Percentiles rank a stretch among this genome's conserved stretches.
phyloP scores from a whole-genome alignment of 148 eudicot species.

The Chenopodium formosanum region DNA sequence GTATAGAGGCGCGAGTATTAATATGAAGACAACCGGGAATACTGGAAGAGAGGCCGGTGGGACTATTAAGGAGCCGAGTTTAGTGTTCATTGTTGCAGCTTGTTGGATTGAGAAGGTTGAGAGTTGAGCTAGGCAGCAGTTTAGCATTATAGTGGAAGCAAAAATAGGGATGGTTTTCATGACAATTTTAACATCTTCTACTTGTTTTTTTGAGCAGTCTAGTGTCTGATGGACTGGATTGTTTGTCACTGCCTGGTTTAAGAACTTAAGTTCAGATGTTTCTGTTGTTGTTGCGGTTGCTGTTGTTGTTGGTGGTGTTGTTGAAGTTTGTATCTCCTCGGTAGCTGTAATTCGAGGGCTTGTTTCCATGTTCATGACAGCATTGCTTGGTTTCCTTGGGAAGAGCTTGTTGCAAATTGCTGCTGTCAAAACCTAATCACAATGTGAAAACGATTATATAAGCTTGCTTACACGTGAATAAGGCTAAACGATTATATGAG shows the following conservation, averaged over 20 bases:
- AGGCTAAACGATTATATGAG: background rate
- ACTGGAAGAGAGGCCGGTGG: slow-evolving; percentile 94
- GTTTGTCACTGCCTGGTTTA: slow-evolving; percentile 42
- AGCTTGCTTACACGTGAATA: background rate
- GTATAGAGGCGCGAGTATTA: slow-evolving; percentile 76
- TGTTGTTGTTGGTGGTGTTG: slow-evolving; percentile 12
- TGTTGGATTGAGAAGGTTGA: slow-evolving; percentile 93
- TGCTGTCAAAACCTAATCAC: slow-evolving; percentile 60
- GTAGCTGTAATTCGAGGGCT: slow-evolving; percentile 22
- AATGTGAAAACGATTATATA: slow-evolving; percentile 4
- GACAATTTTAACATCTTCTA: slow-evolving; percentile 66
- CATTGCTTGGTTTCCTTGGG: slow-evolving; percentile 37
- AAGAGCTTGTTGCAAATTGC: slow-evolving; percentile 41
- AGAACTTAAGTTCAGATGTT: slow-evolving; percentile 37
- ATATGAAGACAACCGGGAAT: slow-evolving; percentile 73
- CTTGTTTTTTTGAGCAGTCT: slow-evolving; percentile 53
- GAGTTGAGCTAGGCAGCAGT: slow-evolving; percentile 92
- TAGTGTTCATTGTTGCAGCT: slow-evolving; percentile 88
- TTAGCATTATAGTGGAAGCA: slow-evolving; percentile 77
- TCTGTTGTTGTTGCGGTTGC: slow-evolving; percentile 17
- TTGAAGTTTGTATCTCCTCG: slow-evolving; percentile 18
- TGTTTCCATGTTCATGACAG: slow-evolving; percentile 35
- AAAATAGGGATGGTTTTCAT: slow-evolving; percentile 63
- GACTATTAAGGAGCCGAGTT: slow-evolving; percentile 52
- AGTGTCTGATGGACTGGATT: slow-evolving; percentile 33